Percentiles rank a stretch among this genome's conserved stretches.
phyloP scores from a whole-genome alignment of 371 early-diverging fungal genomes.

The Phascolomyces articulosus region DNA sequence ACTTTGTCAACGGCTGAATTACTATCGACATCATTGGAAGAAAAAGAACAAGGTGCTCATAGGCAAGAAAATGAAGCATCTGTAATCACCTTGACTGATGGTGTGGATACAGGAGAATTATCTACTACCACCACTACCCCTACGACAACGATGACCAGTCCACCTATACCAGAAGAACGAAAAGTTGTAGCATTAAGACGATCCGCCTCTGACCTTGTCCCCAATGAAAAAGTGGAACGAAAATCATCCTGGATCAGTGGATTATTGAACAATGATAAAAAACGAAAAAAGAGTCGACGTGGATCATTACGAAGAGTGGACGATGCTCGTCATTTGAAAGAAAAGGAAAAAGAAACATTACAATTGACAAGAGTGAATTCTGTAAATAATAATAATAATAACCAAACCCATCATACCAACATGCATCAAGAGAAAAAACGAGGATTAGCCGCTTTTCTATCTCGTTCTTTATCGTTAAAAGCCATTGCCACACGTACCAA shows the following conservation, averaged over 20 bases:
- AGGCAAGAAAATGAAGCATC: background rate
- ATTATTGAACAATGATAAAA: conserved; percentile 24
- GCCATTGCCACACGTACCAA: conserved; percentile 6
- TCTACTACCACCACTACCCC: no score
- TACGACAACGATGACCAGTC: no score
- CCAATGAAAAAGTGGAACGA: conserved; percentile 16
- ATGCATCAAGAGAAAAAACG: conserved; percentile 8
- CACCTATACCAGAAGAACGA: background rate
- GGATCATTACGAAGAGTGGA: conserved; percentile 15
- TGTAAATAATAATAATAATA: background rate
- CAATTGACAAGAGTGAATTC: conserved; percentile 14
- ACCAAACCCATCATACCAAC: no score
- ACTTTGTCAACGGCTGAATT: background rate
- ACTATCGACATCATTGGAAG: background rate
- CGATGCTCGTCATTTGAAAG: conserved; percentile 10
- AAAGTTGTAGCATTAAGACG: background rate
- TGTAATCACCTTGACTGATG: background rate
- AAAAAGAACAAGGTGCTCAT: background rate
- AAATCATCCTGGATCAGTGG: conserved; percentile 31
- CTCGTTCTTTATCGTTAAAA: conserved; percentile 28
- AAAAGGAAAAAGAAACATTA: conserved; percentile 1
- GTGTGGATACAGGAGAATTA: background rate
- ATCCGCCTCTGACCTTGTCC: conserved; percentile 5
- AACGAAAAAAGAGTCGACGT: conserved; percentile 14
- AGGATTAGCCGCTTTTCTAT: conserved; percentile 29